phyloP scores from a whole-genome alignment of 2,329 filamentous ascomycete species.

The Pseudogymnoascus pannorum region DNA sequence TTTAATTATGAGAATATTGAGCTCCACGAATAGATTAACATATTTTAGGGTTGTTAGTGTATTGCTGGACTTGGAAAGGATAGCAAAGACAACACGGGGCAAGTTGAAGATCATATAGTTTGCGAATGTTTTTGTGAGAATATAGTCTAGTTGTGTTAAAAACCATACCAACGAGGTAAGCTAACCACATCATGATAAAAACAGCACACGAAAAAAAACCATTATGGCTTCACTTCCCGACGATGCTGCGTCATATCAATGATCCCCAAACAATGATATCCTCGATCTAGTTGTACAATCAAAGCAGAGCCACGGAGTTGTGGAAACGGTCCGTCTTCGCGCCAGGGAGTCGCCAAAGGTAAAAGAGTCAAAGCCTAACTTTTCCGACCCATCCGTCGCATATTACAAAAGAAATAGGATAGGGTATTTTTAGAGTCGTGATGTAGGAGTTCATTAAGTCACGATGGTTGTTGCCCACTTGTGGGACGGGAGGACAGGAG shows the following conservation, averaged over 20 bases:
- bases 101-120: conserved; percentile 1
- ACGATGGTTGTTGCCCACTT: conserved; percentile 5
- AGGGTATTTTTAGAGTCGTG: conserved; percentile 10
- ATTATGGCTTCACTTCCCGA: neutral
- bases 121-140: conserved; percentile 10
- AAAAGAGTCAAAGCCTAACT: conserved; percentile 9
- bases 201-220: neutral
- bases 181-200: conserved; percentile 9
- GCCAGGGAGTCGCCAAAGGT: neutral
- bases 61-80: neutral
- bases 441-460: conserved; percentile 11
- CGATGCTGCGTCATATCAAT: neutral
- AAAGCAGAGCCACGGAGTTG: neutral
- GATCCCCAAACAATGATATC: conserved; percentile 10
- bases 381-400: conserved; percentile 8
- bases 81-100: neutral
- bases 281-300: conserved; percentile 8
- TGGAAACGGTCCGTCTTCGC: conserved; percentile 8
- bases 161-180: conserved; percentile 8
- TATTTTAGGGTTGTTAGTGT: too few species aligned
- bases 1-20: neutral
- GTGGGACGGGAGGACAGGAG: neutral
- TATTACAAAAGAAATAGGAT: conserved; percentile 11
- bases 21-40: neutral
- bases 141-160: conserved; percentile 10